phyloP scores from a whole-genome alignment of 2,329 filamentous ascomycete species.

The Orbilia oligospora region DNA sequence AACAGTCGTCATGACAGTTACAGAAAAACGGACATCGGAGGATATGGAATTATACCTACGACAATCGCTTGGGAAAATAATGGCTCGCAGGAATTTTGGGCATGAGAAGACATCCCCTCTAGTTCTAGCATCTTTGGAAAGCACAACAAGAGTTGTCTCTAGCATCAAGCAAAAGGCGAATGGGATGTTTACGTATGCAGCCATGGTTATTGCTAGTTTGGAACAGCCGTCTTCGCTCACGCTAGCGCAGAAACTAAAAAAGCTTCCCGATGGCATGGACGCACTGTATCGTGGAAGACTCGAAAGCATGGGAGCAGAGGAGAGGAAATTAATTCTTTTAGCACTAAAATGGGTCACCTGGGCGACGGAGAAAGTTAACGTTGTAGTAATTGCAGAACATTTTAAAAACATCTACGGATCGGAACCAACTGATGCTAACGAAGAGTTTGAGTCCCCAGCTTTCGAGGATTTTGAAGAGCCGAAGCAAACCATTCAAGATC shows the following conservation, averaged over 20 bases:
- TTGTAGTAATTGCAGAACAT: constrained; percentile 26
- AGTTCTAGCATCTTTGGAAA: neutral
- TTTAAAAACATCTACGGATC: constrained; percentile 21
- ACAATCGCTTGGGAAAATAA: constrained; percentile 7
- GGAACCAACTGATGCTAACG: neutral
- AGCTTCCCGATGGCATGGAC: constrained; percentile 40
- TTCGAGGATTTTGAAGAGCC: neutral
- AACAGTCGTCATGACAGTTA: constrained; percentile 17
- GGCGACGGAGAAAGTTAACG: constrained; percentile 4
- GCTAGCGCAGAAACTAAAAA: constrained; percentile 5
- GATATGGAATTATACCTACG: constrained; percentile 30
- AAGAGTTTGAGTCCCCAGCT: neutral
- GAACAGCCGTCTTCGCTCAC: constrained; percentile 34
- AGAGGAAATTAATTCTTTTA: constrained; percentile 24
- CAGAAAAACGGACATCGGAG: constrained; percentile 15
- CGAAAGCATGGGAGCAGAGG: neutral
- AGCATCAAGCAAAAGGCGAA: constrained; percentile 37
- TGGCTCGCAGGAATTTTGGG: constrained; percentile 4
- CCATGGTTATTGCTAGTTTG: constrained; percentile 39
- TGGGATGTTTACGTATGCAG: constrained; percentile 41
- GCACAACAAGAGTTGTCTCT: neutral
- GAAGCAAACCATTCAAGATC: neutral
- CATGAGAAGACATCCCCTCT: no score
- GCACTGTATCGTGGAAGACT: constrained; percentile 24
- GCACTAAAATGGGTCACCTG: constrained; percentile 30